Conservation (phyloP, 129 eudicot species). For the Saposhnikovia divaricata region DNA sequence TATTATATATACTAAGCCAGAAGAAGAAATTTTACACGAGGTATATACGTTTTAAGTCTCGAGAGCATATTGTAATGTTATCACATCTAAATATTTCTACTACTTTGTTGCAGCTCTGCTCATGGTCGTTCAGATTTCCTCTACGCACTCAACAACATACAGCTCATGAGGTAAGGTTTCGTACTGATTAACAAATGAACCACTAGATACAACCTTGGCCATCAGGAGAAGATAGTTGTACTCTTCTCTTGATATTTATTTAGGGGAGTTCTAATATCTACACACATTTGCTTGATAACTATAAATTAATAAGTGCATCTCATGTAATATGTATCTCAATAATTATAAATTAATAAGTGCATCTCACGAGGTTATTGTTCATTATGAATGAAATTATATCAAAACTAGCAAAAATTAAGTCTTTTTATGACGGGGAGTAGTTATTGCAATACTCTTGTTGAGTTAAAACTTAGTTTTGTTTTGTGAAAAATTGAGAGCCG, state of each 20-base stretch:
- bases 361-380: not conserved
- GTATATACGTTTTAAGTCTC: constrained; percentile 20
- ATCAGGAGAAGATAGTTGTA: not conserved
- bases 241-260: not conserved
- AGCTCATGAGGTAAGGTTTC: constrained; percentile 55
- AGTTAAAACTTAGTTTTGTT: not conserved
- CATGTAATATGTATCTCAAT: not conserved
- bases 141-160: constrained; percentile 52
- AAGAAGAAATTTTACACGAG: constrained; percentile 77
- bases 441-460: not conserved
- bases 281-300: not conserved
- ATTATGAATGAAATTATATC: not conserved
- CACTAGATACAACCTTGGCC: not conserved
- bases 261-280: not conserved
- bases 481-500: not conserved
- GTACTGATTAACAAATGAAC: not conserved
- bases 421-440: not conserved
- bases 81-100: constrained; percentile 9
- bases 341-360: not conserved
- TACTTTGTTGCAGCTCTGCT: constrained; percentile 51
- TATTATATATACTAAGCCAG: constrained; percentile 60
- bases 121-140: constrained; percentile 72
- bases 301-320: not conserved
- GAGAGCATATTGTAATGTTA: not conserved
- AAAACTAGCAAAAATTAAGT: not conserved